Evolutionary conservation across 73 alveolate genomes (phyloP).

Genomic region (Stentor coeruleus): DNA sequence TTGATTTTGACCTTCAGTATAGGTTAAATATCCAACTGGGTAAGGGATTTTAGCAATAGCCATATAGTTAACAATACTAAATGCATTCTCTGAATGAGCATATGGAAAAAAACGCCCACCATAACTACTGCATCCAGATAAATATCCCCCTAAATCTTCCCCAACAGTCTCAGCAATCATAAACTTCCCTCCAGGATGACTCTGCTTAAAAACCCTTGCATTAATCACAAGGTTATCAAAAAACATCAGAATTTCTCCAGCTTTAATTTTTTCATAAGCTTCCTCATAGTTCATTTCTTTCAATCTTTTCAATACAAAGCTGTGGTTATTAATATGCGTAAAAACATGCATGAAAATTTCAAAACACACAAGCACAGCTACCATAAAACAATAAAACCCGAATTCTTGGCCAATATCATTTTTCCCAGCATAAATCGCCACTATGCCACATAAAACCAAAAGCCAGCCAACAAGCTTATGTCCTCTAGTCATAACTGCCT

Average conservation of each 20-base stretch:
- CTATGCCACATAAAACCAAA: background rate
- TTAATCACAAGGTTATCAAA: constrained; percentile 2
- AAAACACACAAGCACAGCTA: background rate
- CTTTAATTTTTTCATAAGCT: background rate
- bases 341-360: background rate
- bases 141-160: constrained; percentile 11
- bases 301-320: background rate
- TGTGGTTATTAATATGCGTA: background rate
- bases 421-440: background rate
- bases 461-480: background rate
- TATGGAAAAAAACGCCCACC: background rate
- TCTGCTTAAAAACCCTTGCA: background rate
- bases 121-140: background rate
- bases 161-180: constrained; percentile 20
- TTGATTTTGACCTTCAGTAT: background rate
- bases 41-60: constrained; percentile 12
- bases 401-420: background rate
- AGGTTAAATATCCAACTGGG: background rate
- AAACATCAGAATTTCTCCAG: background rate
- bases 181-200: constrained; percentile 23
- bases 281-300: background rate
- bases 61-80: background rate
- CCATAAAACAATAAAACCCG: background rate
- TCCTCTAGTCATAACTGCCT: background rate
- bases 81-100: background rate